Base-by-base conservation (phyloP, 2,329 filamentous ascomycete genomes). In the Alternaria triticimaculans region DNA sequence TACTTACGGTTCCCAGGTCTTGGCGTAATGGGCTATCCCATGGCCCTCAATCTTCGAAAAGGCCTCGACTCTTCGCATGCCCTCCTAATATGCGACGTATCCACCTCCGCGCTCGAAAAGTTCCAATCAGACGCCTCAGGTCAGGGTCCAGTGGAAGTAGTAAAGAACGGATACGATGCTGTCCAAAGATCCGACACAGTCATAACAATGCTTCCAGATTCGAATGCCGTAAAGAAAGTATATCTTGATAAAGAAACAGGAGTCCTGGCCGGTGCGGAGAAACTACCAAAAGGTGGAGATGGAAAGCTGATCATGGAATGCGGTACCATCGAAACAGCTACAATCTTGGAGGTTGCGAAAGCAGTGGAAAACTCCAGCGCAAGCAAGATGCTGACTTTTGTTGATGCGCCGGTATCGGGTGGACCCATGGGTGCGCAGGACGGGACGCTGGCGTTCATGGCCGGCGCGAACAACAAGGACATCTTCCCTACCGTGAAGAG, bases 371-470 rank as follows among this genome's bases (percentile, higher is more conserved):
- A 76, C 33, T 65, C 67, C 5, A 60, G 68, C 3, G 71, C 75
- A 4, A 86, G 15, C 86, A 87, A 1, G 82, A 87, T 3, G 85
- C 89, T 78, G 89, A 92, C 64, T 83, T 97, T 97, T 72, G 89
- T 97, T 59, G 96, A 98, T 77, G 94, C 95, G 4, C 95, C 95
- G 46, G 97, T 98, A 88, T 97, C 94, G 0, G 95, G 95, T 49
- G 95, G 95, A 30, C 94, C 97, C 0, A 93, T 97, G 12, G 95
- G 94, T 41, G 95, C 95, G 11, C 85, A 89, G 4, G 93, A 93
- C 6, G 95, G 91, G 20, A 93, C 92, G 0, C 82, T 98, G 63
- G 97, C 94, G 0, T 98, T 98, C 80, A 97, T 98, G 95, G 88
- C 97, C 48, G 95, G 95, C 28, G 86, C 89, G 3, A 78, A 82